phyloP scores from a whole-genome alignment of 2,329 filamentous ascomycete genomes.

The Alternaria tenuissima region DNA sequence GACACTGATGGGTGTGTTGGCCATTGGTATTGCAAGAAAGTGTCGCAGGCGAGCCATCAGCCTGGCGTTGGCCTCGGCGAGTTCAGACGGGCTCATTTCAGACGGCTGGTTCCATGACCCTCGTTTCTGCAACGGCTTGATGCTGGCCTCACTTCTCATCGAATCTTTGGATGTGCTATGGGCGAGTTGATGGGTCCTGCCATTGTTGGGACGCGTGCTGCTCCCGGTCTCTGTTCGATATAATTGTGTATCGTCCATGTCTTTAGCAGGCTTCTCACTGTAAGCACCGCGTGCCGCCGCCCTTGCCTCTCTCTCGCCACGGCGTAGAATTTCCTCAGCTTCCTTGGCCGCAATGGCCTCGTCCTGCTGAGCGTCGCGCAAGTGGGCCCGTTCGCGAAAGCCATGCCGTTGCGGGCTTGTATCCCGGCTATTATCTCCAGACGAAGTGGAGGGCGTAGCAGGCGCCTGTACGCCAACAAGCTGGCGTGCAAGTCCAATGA shows the following conservation, averaged over 20 bases:
- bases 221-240: conserved; percentile 49
- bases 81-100: conserved; percentile 78
- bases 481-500: conserved; percentile 86
- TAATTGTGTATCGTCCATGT: conserved; percentile 53
- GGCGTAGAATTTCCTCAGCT: conserved; percentile 77
- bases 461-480: conserved; percentile 86
- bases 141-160: conserved; percentile 36
- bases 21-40: conserved; percentile 85
- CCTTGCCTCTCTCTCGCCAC: conserved; percentile 74
- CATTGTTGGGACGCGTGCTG: conserved; percentile 32
- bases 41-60: conserved; percentile 87
- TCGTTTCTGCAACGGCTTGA: conserved; percentile 56
- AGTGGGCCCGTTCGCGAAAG: conserved; percentile 50
- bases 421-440: conserved; percentile 55
- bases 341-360: conserved; percentile 76
- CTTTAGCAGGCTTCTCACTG: conserved; percentile 68
- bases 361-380: conserved; percentile 63
- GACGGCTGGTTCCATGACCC: conserved; percentile 60
- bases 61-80: conserved; percentile 82
- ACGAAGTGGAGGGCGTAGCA: conserved; percentile 43
- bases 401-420: conserved; percentile 52
- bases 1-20: conserved; percentile 80
- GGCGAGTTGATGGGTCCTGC: conserved; percentile 30
- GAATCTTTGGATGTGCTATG: conserved; percentile 40
- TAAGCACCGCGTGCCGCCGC: conserved; percentile 76